These are phyloP conservation scores for Aspergillus sp. DNA, from an alignment of 2,329 filamentous ascomycete species.

Conservation along the genomic window DNA sequence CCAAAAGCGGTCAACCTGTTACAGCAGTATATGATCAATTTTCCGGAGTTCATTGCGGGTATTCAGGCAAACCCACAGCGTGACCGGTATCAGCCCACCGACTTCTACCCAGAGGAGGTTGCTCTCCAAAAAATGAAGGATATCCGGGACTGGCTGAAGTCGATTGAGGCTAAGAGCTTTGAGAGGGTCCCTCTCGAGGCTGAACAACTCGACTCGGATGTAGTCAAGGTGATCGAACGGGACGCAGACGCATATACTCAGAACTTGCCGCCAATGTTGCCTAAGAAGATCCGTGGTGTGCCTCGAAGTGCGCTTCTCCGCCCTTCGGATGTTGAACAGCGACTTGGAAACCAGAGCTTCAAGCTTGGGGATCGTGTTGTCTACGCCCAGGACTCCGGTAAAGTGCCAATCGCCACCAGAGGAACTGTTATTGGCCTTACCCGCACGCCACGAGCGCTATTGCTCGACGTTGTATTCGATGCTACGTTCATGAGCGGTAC, in stretches of 20 bases:
- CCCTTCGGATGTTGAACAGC: slow-evolving; percentile 91
- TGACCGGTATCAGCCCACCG: slow-evolving; percentile 74
- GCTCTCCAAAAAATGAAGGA: slow-evolving; percentile 83
- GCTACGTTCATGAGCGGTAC: slow-evolving; percentile 95
- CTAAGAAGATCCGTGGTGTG: slow-evolving; percentile 69
- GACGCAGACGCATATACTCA: slow-evolving; percentile 61
- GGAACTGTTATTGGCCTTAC: slow-evolving; percentile 96
- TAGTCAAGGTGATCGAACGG: slow-evolving; percentile 72
- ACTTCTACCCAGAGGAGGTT: slow-evolving; percentile 70
- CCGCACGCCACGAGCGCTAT: slow-evolving; percentile 70
- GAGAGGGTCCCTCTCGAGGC: slow-evolving; percentile 95
- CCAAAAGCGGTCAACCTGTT: slow-evolving; percentile 73
- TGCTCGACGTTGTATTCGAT: slow-evolving; percentile 92
- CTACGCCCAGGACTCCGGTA: slow-evolving; percentile 86
- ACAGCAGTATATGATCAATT: slow-evolving; percentile 81
- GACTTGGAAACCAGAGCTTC: slow-evolving; percentile 78
- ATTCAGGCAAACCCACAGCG: slow-evolving; percentile 80
- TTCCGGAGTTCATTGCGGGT: slow-evolving; percentile 89
- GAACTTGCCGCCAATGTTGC: slow-evolving; percentile 48
- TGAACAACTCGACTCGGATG: slow-evolving; percentile 87
- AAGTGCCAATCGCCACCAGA: slow-evolving; percentile 84
- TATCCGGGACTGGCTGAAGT: slow-evolving; percentile 88
- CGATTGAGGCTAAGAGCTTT: slow-evolving; percentile 81
- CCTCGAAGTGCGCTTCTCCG: slow-evolving; percentile 84
- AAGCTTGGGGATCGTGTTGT: slow-evolving; percentile 81